Conservation (phyloP, 2,329 filamentous ascomycete species). For the Ascochyta pisi region DNA sequence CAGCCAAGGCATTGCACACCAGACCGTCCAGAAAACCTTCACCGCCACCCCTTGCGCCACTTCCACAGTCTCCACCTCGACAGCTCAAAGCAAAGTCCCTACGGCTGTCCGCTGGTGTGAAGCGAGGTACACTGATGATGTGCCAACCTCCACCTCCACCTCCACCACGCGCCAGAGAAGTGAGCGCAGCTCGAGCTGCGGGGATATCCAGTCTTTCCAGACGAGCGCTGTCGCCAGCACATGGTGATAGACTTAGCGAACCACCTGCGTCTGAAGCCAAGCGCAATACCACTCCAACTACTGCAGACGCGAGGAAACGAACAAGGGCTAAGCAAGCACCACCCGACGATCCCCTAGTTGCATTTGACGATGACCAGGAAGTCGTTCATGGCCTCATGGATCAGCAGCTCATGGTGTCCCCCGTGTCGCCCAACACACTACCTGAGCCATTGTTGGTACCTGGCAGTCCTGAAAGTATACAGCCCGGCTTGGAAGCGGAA, state of each 20-base stretch:
- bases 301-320: slow-evolving; percentile 3
- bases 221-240: background rate
- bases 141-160: slow-evolving; percentile 51
- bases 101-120: slow-evolving; percentile 48
- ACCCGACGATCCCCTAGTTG: slow-evolving; percentile 15
- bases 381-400: slow-evolving; percentile 40
- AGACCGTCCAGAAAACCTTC: background rate
- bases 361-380: slow-evolving; percentile 35
- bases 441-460: background rate
- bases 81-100: slow-evolving; percentile 45
- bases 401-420: slow-evolving; percentile 30
- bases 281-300: slow-evolving; percentile 6
- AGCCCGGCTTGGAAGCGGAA: background rate
- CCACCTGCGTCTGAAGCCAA: slow-evolving; percentile 7
- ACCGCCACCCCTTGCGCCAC: slow-evolving; percentile 20
- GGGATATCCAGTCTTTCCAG: background rate
- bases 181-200: slow-evolving; percentile 6
- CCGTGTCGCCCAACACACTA: slow-evolving; percentile 16
- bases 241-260: background rate
- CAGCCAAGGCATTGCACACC: background rate
- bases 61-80: slow-evolving; percentile 22
- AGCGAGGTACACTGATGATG: slow-evolving; percentile 52
- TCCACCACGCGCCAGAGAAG: slow-evolving; percentile 9
- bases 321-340: slow-evolving; percentile 7
- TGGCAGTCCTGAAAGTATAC: background rate